A percentile compares a stretch with the other conserved stretches of the same genome.
These are phyloP conservation scores for Conringia planisiliqua DNA, from an alignment of 345 rosid species.

Conservation along the genomic window DNA sequence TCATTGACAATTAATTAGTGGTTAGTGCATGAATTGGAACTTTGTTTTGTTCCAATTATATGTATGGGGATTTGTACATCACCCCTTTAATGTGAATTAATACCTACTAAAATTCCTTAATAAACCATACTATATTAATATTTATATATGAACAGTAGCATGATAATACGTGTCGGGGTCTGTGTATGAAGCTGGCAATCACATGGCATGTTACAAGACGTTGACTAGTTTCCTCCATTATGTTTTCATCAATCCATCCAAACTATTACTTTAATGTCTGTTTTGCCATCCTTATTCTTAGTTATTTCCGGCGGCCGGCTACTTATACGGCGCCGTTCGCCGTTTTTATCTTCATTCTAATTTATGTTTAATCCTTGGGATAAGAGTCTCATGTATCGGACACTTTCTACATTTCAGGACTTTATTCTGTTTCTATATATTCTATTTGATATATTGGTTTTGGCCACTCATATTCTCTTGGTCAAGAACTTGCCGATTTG, in stretches of 20 bases:
- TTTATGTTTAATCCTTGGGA: not conserved
- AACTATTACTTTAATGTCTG: slow-evolving; percentile 27
- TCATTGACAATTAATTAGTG: slow-evolving; percentile 20
- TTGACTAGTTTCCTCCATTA: slow-evolving; percentile 29
- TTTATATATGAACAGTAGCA: not conserved
- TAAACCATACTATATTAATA: not conserved
- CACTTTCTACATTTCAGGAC: not conserved
- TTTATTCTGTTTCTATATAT: not conserved
- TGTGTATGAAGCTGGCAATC: slow-evolving; percentile 48
- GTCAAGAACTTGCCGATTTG: slow-evolving; percentile 2
- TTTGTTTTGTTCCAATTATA: slow-evolving; percentile 8
- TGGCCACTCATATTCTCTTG: not conserved
- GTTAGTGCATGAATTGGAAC: slow-evolving; percentile 25
- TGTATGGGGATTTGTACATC: slow-evolving; percentile 10
- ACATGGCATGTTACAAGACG: slow-evolving; percentile 55
- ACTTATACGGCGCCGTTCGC: slow-evolving; percentile 19
- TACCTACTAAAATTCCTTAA: not conserved
- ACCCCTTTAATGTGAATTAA: slow-evolving; percentile 8
- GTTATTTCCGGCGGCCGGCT: slow-evolving; percentile 24
- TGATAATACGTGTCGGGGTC: slow-evolving; percentile 28
- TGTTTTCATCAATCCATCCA: slow-evolving; percentile 26
- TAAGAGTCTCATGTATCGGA: not conserved
- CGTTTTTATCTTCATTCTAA: not conserved
- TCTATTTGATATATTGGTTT: slow-evolving; percentile 1
- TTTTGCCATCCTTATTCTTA: not conserved